phyloP scores from a whole-genome alignment of 257 asterid species.

The Nicotiana tomentosiformis region DNA sequence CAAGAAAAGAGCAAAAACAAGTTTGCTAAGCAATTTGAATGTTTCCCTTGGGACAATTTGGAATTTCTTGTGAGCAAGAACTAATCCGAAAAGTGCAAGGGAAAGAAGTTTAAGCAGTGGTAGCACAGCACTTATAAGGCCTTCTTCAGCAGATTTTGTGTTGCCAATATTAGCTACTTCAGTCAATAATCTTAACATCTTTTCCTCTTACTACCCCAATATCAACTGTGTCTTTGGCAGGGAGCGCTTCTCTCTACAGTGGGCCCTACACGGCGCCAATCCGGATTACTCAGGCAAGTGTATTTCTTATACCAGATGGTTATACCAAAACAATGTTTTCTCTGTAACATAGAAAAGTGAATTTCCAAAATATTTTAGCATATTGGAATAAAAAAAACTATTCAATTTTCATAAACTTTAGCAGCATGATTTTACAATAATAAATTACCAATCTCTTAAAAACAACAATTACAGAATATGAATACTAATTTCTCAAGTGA shows the following conservation, averaged over 20 bases:
- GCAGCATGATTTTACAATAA: too few relatives aligned
- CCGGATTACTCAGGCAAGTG: too few relatives aligned
- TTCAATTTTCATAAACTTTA: too few relatives aligned
- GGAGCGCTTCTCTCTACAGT: not conserved
- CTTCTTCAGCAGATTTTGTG: not conserved
- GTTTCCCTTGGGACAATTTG: constrained; percentile 73
- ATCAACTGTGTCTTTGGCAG: too few relatives aligned
- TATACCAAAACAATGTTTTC: not conserved
- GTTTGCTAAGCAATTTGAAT: constrained; percentile 84
- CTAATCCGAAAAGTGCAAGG: constrained; percentile 55
- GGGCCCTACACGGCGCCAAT: not conserved
- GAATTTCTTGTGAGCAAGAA: constrained; percentile 67
- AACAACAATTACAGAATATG: not conserved
- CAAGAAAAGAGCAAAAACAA: constrained; percentile 75
- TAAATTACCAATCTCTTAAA: too few relatives aligned
- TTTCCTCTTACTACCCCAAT: not conserved
- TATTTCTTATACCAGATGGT: too few relatives aligned
- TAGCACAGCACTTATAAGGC: constrained; percentile 41
- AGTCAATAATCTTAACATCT: not conserved
- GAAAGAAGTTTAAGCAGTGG: constrained; percentile 73
- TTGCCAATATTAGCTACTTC: not conserved
- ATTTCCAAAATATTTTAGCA: not conserved
- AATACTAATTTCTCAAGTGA: not conserved
- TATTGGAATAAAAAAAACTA: too few relatives aligned
- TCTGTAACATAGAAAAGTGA: not conserved